Percentiles rank a stretch among this genome's conserved stretches.
phyloP scores from a whole-genome alignment of 192 early-diverging fungal genomes.

The Podila clonocystis region DNA sequence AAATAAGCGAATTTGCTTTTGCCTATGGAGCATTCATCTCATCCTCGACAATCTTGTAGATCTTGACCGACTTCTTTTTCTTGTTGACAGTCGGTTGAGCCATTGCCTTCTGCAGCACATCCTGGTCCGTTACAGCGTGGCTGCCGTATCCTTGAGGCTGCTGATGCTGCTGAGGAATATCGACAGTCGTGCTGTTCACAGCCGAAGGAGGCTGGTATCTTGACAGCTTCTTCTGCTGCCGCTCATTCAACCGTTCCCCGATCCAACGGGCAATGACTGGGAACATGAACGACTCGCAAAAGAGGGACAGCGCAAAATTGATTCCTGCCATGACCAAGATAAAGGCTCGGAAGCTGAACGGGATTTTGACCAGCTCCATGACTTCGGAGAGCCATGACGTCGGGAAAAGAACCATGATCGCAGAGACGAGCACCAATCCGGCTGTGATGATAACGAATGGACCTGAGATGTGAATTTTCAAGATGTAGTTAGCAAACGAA shows the following conservation, averaged over 20 bases:
- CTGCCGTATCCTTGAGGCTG: constrained; percentile 29
- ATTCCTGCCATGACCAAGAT: constrained; percentile 68
- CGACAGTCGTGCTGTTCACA: not conserved
- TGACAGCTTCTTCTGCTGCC: constrained; percentile 2
- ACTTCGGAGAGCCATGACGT: constrained; percentile 54
- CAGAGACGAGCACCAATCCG: constrained; percentile 60
- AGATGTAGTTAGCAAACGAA: constrained; percentile 21
- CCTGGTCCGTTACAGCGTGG: not conserved
- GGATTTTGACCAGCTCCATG: constrained; percentile 77
- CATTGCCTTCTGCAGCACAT: not conserved
- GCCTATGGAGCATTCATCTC: constrained; percentile 42
- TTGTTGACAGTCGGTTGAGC: not conserved
- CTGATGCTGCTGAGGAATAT: not conserved
- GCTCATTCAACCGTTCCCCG: constrained; percentile 21
- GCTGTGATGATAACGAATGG: constrained; percentile 75
- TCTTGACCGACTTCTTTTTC: constrained; percentile 32
- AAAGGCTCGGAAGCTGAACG: constrained; percentile 62
- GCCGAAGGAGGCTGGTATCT: no score
- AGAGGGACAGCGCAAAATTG: constrained; percentile 64
- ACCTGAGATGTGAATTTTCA: constrained; percentile 39
- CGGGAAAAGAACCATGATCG: constrained; percentile 65
- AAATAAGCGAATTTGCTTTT: not conserved
- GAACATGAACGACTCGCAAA: constrained; percentile 60
- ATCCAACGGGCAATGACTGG: constrained; percentile 41
- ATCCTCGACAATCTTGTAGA: constrained; percentile 53